These are phyloP conservation scores for Salix exigua DNA, from an alignment of 345 rosid species.

Conservation along the genomic window DNA sequence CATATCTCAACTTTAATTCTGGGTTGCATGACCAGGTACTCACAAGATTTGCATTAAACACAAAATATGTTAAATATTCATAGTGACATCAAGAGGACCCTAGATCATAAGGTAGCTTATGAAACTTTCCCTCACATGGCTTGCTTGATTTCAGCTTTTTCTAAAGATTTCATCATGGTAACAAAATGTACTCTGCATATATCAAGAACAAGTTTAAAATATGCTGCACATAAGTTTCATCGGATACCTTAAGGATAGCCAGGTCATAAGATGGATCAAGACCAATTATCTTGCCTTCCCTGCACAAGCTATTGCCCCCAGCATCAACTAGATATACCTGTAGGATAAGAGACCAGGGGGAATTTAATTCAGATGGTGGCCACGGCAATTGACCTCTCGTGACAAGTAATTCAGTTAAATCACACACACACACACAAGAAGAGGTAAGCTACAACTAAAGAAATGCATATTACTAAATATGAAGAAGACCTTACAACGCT, in stretches of 20 bases:
- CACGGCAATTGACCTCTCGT: not conserved
- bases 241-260: constrained; percentile 69
- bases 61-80: not conserved
- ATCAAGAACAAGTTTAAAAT: not conserved
- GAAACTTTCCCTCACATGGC: not conserved
- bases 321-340: constrained; percentile 69
- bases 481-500: constrained; percentile 73
- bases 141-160: not conserved
- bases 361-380: not conserved
- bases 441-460: not conserved
- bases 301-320: constrained; percentile 54
- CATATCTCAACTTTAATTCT: too few species aligned
- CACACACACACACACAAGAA: too few species aligned
- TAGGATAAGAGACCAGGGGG: not conserved
- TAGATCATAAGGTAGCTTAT: not conserved
- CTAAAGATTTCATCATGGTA: not conserved
- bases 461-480: not conserved
- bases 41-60: too few species aligned
- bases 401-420: not conserved
- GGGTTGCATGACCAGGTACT: too few species aligned
- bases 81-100: not conserved
- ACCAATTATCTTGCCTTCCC: constrained; percentile 65
- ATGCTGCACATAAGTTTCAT: not conserved
- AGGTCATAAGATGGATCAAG: constrained; percentile 75
- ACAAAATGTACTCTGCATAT: not conserved